phyloP scores from a whole-genome alignment of 345 rosid species.

The Odontarrhena argentea region DNA sequence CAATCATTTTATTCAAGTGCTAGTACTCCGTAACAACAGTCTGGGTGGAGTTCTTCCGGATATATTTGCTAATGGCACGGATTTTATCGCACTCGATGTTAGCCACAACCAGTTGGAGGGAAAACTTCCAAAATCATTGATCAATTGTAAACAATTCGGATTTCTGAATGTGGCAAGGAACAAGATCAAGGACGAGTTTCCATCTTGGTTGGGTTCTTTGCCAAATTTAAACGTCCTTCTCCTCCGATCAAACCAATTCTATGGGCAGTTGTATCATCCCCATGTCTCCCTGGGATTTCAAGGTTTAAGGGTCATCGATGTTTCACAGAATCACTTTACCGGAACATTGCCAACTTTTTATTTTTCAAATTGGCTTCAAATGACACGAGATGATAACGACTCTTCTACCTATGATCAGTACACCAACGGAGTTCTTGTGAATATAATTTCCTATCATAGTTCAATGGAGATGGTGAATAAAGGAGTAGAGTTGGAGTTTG shows the following conservation, averaged over 20 bases:
- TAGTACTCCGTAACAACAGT: no score
- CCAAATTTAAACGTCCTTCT: slow-evolving; percentile 41
- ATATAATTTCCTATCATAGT: no score
- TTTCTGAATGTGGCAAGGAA: slow-evolving; percentile 47
- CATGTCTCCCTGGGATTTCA: neutral
- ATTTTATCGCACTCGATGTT: neutral
- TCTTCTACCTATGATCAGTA: no score
- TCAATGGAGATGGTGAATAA: no score
- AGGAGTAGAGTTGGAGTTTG: no score
- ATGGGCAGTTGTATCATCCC: slow-evolving; percentile 36
- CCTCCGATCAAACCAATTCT: slow-evolving; percentile 46
- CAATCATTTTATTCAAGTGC: no score
- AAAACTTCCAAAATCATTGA: slow-evolving; percentile 38
- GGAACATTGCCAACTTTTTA: slow-evolving; percentile 2
- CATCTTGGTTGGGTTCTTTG: slow-evolving; percentile 43
- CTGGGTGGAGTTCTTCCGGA: no score
- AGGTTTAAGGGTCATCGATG: slow-evolving; percentile 47
- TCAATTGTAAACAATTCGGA: no score
- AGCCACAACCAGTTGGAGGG: slow-evolving; percentile 38
- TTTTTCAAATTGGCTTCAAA: neutral
- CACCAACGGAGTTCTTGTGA: no score
- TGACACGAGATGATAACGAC: no score
- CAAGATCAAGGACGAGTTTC: slow-evolving; percentile 40
- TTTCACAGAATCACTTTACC: slow-evolving; percentile 42
- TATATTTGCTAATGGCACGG: neutral